Conservation (phyloP, 1,139 yeast species). For the Candida neerlandica region DNA sequence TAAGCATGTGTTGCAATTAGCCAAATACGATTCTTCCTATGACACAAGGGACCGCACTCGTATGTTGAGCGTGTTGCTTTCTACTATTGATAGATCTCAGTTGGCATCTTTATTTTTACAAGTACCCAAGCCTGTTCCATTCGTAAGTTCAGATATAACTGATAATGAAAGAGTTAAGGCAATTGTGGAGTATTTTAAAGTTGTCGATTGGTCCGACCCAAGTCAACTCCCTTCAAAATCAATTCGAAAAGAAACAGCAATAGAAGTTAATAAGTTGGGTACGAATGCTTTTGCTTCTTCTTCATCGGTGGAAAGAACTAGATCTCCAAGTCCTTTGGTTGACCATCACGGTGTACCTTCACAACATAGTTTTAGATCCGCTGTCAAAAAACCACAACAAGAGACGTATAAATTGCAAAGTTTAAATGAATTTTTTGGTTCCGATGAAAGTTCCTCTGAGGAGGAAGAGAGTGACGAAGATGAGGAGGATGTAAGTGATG, state of each 20-base stretch:
- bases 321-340: constrained; percentile 24
- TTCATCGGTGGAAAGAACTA: constrained; percentile 20
- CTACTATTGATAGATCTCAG: constrained; percentile 41
- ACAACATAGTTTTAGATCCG: constrained; percentile 15
- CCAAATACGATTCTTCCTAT: constrained; percentile 72
- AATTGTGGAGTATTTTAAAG: constrained; percentile 28
- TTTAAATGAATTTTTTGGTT: constrained; percentile 80
- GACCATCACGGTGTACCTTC: constrained; percentile 28
- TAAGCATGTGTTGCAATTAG: constrained; percentile 61
- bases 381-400: constrained; percentile 19
- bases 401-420: constrained; percentile 66
- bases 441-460: constrained; percentile 37
- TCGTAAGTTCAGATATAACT: constrained; percentile 7
- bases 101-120: constrained; percentile 79
- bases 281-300: constrained; percentile 21
- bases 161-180: constrained; percentile 20
- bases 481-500: constrained; percentile 17
- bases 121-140: constrained; percentile 76
- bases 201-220: constrained; percentile 40
- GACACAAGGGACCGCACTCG: constrained; percentile 89
- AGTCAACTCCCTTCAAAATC: constrained; percentile 34
- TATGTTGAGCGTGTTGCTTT: constrained; percentile 57
- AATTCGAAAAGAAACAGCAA: constrained; percentile 37
- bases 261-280: constrained; percentile 28
- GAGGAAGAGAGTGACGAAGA: constrained; percentile 25